Evolutionary conservation across 495 filamentous ascomycete species (phyloP), one percentile per base, ranked within the genome.

Genomic region (Hypoxylon crocopeplum): DNA sequence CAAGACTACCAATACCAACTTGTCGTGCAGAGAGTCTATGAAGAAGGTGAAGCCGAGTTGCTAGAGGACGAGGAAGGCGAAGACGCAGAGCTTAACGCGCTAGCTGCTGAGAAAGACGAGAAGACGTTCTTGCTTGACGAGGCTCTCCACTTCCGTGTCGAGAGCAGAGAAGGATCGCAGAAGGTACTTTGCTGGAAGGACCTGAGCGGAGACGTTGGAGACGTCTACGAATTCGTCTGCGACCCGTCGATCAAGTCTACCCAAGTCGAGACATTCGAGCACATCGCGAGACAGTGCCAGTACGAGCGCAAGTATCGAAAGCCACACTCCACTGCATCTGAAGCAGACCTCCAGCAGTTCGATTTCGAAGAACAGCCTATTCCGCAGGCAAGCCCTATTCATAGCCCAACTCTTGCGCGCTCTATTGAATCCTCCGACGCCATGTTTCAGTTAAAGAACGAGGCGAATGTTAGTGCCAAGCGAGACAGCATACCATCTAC

Each of bases 1-100:
- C 92, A 95, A 71, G 90, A 96, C 21, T 98, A 88, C 66, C 93
- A 98, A 66, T 98, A 98, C 69, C 94, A 98, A 70, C 88, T 98
- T 29, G 93, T 98, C 44, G 83, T 98, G 16, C 95, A 97, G 69
- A 82, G 94, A 50, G 95, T 92, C 50, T 98, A 92, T 79, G 94
- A 98, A 72, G 94, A 98, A 75, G 94, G 95, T 39, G 94, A 98
- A 63, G 93, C 91, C 57, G 93, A 97, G 65, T 78, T 91, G 12
- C 80, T 93, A 25, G 86, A 86, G 4, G 93, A 95, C 58, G 89
- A 93, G 49, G 89, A 91, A 65, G 88, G 77, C 8, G 91, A 93
- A 44, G 88, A 96, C 69, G 86, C 83, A 48, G 87, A 84, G 24
- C 81, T 79, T 24, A 88, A 91, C 62, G 79, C 78, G 5, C 78